These are phyloP conservation scores for Trematosphaeria pertusa DNA, from an alignment of 2,329 filamentous ascomycete species.

Conservation along the genomic window DNA sequence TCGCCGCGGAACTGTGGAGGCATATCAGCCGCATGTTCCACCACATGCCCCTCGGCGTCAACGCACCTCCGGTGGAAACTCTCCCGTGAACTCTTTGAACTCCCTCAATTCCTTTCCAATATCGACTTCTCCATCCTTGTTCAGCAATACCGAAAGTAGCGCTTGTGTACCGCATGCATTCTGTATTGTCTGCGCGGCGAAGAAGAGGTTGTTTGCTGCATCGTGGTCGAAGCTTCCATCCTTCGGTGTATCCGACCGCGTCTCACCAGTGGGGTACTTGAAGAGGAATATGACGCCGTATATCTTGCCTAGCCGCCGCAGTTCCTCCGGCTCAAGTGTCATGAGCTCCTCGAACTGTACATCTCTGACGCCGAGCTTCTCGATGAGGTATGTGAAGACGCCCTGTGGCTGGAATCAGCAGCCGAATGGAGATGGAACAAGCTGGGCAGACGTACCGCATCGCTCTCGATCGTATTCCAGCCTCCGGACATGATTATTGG, in stretches of 20 bases:
- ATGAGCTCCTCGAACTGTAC: constrained; percentile 98
- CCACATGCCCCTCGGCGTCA: background rate
- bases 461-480: constrained; percentile 98
- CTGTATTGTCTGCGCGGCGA: constrained; percentile 96
- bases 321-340: constrained; percentile 78
- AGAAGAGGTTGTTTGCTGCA: constrained; percentile 82
- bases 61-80: constrained; percentile 69
- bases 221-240: constrained; percentile 83
- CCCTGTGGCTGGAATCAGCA: constrained; percentile 63
- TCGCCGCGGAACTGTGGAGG: constrained; percentile 68
- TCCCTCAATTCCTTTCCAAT: constrained; percentile 74
- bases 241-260: constrained; percentile 70
- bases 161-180: constrained; percentile 98
- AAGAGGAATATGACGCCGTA: constrained; percentile 99
- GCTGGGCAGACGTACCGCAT: constrained; percentile 72
- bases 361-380: constrained; percentile 87
- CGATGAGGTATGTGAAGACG: constrained; percentile 96
- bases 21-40: constrained; percentile 12
- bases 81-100: constrained; percentile 88
- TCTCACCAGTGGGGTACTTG: constrained; percentile 82
- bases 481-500: constrained; percentile 62
- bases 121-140: constrained; percentile 75
- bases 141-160: constrained; percentile 87
- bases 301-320: constrained; percentile 67
- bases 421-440: background rate